Base-by-base conservation (phyloP, 352 stramenopile species). In the Peronospora belbahrii region DNA sequence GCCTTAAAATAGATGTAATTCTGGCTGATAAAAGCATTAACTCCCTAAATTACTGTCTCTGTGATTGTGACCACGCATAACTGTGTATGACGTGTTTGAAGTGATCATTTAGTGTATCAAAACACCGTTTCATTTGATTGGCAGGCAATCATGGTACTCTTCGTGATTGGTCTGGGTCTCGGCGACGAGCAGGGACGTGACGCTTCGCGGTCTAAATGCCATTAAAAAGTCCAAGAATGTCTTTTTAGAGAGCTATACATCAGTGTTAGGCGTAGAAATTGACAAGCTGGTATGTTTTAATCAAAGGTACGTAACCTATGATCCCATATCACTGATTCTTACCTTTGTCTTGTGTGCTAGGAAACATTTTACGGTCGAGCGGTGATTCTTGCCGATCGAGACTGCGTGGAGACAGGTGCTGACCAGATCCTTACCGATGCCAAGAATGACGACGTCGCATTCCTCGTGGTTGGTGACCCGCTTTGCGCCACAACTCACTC, bases 171-270 rank as follows among this genome's bases (percentile, higher is more conserved):
- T 11, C 59, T 99, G 14, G 97, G 97, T 20, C 79, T 99, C 18
- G 88, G 95, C 44, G 94, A 99, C 73, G 94, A 99, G 70, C 96
- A 98, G 58, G 96, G 23, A 99, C 70, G 97, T 99, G 42, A 99
- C 96, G 11, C 75, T 99, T 45, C 83, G 95, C 44, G 96, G 96
- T 1, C 67, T 98, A 11, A 95, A 98, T 59, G 83, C 94, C 33
- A 91, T 99, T 42, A 94, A 97, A 73, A 79, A 78, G 51, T 95
- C 83, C 51, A 80, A 95, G 51, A 91, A 95, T 43, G 77, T 99
- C 10, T 98, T 97, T 60, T 68, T 99, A 31, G 96, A 99, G 77
- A 86, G 96, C 50, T 99, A 99, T 81, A 99, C 97, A 23, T 98
- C 90, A 10, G 77, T 99, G 22, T 68, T 99, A n/a, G 91, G 93